phyloP scores from a whole-genome alignment of 31 red algal genomes.

The Porphyra umbilicalis region DNA sequence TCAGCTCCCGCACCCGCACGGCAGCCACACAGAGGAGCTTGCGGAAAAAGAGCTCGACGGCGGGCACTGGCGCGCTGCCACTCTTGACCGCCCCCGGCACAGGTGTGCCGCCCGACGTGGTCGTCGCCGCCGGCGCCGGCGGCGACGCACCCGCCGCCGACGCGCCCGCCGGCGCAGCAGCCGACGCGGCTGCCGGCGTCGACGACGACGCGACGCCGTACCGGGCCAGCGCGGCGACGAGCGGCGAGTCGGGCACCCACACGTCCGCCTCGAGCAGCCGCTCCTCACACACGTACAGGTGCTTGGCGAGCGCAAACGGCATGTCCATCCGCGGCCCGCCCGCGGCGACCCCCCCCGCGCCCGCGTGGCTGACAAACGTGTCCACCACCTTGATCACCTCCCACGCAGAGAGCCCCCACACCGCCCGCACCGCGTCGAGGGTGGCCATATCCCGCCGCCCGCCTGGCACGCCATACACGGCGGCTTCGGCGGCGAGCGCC shows the following conservation, averaged over 20 bases:
- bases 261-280: constrained; percentile 41
- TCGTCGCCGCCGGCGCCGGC: not conserved
- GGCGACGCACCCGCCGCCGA: not conserved
- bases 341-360: constrained; percentile 19
- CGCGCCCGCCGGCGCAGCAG: not conserved
- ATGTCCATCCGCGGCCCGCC: constrained; percentile 3
- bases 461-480: not conserved
- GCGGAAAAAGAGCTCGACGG: constrained; percentile 38
- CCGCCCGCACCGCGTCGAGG: constrained; percentile 5
- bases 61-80: constrained; percentile 1
- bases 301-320: constrained; percentile 25
- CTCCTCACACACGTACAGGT: constrained; percentile 33
- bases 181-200: not conserved
- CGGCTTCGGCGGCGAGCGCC: not conserved
- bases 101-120: not conserved
- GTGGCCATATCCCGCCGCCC: constrained; percentile 26
- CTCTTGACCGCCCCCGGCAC: not conserved
- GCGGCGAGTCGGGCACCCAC: constrained; percentile 24
- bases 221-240: constrained; percentile 18
- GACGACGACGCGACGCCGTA: not conserved
- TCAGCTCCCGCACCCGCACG: constrained; percentile 23
- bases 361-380: constrained; percentile 14
- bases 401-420: constrained; percentile 25
- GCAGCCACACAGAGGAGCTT: constrained; percentile 27
- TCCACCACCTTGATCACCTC: constrained; percentile 44